Evolutionary conservation across 2,329 filamentous ascomycete genomes (phyloP), one percentile per base, ranked within the genome.

Genomic region (Colletotrichum coccodes): DNA sequence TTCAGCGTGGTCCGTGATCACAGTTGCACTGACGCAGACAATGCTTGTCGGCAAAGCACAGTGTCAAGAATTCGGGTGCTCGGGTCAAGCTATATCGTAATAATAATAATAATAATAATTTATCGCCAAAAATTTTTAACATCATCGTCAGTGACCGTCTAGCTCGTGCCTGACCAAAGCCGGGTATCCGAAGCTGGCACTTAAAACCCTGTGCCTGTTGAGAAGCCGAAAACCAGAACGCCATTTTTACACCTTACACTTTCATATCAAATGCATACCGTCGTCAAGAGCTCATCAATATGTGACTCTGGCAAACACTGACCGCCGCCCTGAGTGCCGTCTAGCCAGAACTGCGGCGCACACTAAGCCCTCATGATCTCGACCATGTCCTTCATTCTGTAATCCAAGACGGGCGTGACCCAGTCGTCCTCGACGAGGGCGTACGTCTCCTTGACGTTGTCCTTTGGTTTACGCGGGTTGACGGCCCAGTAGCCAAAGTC

Each of bases 401-500:
- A 91, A 75, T 90, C 89, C 73, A 88, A 78, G 61, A 90, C 81
- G 0, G 88, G 86, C 21, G 89, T 91, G 71, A 85, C 74, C 90
- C 90, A 92, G 76, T 91, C 89, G 73, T 91, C 89, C 70, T 85
- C 78, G 21, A 92, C 79, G 28, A 92, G 78, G 3, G 86, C 85
- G 75, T 92, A 92, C 14, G 84, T 83, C 80, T 92, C 90, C 36
- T 79, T 81, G 56, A 80, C 83, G 76, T 90, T 84, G 42, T 85
- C 81, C 65, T 84, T 84, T 11, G 89, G 87, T 78, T 92, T 92
- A 53, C 88, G 82, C 44, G 90, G 88, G 78, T 92, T 92, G 72
- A 92, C 76, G 18, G 90, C 90, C 91, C 90, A 92, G 78, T 92
- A 92, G 7, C 87, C 90, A 80, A 90, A 91, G 73, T 92, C 90